Evolutionary conservation across 2,329 filamentous ascomycete genomes (phyloP), one percentile per base, ranked within the genome.

Genomic region (Alternaria gaisen): DNA sequence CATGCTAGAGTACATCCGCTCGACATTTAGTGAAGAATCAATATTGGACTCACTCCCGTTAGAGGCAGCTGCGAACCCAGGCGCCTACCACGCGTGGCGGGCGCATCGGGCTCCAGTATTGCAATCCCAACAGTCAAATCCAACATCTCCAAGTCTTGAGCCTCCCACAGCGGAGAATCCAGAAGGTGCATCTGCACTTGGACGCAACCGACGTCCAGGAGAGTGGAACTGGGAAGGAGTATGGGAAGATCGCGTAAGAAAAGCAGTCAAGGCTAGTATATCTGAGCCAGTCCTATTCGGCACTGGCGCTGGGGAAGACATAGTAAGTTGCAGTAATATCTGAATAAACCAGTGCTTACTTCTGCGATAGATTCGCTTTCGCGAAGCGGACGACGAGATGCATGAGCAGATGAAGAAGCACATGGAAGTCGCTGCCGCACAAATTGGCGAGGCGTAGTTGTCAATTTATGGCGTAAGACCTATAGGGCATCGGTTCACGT

Each of bases 161-260:
- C 64, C 68, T 26, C 50, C 60, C 10, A 40, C 52, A 1, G 53
- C 63, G 14, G 68, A 60, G n/a, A 63, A 62, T 41, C 43, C 63
- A 18, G 58, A 62, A 20, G 69, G 73, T 4, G 59, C 53, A n/a
- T 61, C 66, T 22, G 53, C 74, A 10, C 77, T 70, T 70, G 85
- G 79, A 71, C 79, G 81, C 81, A 86, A 80, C 61, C 82, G 89
- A 61, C 83, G 86, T 51, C 93, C 93, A 0, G 91, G 91, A 7
- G 91, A 97, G 71, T 98, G 94, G 94, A 97, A 97, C 74, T 98
- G 94, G 94, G 93, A 97, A 72, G 94, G 94, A 0, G 94, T 98
- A 0, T 99, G 94, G 94, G 92, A 96, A 75, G 90, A 94, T 66
- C 86, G 94, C 56, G 94, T 97, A 1, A 90, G 88, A 78, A 91